A percentile compares a stretch with the other conserved stretches of the same genome.
Conservation (phyloP, 106 monocot genomes). For the Posidonia australis region DNA sequence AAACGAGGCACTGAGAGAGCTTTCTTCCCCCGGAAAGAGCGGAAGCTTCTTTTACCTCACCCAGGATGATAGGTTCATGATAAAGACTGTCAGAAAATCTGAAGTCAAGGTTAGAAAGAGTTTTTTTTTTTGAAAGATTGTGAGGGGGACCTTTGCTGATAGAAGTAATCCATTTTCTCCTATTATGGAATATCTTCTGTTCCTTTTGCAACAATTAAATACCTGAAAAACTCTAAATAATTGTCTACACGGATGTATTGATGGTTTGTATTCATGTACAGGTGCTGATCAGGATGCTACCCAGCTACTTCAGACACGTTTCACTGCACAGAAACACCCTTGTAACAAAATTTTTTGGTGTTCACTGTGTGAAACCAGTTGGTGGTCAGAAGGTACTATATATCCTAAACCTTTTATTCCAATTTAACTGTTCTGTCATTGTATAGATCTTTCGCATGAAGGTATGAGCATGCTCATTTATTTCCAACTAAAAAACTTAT, state of each 20-base stretch:
- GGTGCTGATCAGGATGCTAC: constrained; percentile 86
- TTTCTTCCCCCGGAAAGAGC: constrained; percentile 90
- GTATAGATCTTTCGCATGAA: neutral
- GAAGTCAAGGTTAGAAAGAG: constrained; percentile 63
- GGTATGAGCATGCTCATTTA: neutral
- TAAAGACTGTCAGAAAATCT: constrained; percentile 89
- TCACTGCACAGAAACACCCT: constrained; percentile 51
- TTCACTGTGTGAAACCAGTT: constrained; percentile 92
- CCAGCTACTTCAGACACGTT: constrained; percentile 71
- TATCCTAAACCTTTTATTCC: neutral
- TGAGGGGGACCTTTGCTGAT: neutral
- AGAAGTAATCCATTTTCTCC: no score
- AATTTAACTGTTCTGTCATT: neutral
- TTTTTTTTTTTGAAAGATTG: neutral
- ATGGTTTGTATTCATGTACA: constrained; percentile 13
- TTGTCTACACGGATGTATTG: no score
- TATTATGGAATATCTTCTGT: no score
- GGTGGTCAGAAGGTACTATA: constrained; percentile 41
- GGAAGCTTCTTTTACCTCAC: constrained; percentile 92
- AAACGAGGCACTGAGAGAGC: constrained; percentile 69
- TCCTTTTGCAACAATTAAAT: no score
- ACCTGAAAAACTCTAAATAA: no score
- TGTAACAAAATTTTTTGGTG: constrained; percentile 81
- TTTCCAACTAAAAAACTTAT: neutral
- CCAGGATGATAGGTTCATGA: constrained; percentile 84